A percentile compares a stretch with the other conserved stretches of the same genome.
Conservation (phyloP, 2,329 filamentous ascomycete species). For the Macrophomina pseudophaseolina region DNA sequence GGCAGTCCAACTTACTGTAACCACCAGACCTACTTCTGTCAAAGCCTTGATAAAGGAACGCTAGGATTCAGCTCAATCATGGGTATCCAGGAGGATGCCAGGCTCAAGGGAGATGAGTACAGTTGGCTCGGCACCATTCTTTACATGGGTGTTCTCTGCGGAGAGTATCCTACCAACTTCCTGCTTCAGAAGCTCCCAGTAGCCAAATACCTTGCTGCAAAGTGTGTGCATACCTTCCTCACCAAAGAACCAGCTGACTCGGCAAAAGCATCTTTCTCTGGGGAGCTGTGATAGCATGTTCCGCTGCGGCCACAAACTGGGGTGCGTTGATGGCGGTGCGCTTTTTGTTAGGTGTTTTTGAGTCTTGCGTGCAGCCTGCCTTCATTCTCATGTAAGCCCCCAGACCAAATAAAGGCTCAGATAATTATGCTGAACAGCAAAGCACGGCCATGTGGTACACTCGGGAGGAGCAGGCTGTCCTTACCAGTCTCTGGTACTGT, state of each 20-base stretch:
- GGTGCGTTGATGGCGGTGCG: conserved; percentile 56
- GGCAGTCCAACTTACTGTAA: background rate
- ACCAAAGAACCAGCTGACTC: background rate
- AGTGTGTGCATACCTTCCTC: conserved; percentile 32
- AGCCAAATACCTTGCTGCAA: conserved; percentile 62
- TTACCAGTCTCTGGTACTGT: conserved; percentile 12
- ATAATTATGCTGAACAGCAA: too few species aligned
- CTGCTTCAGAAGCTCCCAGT: conserved; percentile 65
- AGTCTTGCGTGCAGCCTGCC: conserved; percentile 54
- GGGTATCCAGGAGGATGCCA: conserved; percentile 63
- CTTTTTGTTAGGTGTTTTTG: conserved; percentile 69
- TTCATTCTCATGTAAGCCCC: conserved; percentile 51
- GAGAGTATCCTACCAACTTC: conserved; percentile 58
- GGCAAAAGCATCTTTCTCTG: conserved; percentile 49
- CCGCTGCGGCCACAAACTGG: conserved; percentile 29
- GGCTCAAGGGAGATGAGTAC: conserved; percentile 61
- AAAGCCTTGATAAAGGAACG: conserved; percentile 67
- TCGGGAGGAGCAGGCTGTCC: conserved; percentile 30
- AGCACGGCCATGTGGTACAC: conserved; percentile 39
- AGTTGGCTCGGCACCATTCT: conserved; percentile 59
- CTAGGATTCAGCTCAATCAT: conserved; percentile 68
- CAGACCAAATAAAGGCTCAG: background rate
- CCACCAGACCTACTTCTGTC: conserved; percentile 59
- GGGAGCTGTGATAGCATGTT: conserved; percentile 39
- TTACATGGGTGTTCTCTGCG: conserved; percentile 60